A percentile compares a stretch with the other conserved stretches of the same genome.
These are phyloP conservation scores for Pinus tabuliformis DNA, from an alignment of 75 land plant genomes.

Conservation along the genomic window DNA sequence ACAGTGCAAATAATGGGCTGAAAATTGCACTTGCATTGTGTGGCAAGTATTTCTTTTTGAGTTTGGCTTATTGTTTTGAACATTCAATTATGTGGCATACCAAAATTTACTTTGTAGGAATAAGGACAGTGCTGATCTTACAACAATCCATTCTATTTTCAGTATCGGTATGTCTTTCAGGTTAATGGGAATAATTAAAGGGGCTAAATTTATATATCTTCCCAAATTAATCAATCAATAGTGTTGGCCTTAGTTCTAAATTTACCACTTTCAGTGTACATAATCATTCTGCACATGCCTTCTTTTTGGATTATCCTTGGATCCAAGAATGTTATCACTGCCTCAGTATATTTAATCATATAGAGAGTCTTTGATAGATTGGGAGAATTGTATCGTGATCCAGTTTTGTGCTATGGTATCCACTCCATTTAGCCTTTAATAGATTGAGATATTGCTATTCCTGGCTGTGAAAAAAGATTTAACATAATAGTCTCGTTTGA, in stretches of 20 bases:
- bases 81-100: neutral
- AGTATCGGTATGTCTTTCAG: neutral
- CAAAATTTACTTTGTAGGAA: neutral
- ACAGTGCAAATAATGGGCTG: conserved; percentile 69
- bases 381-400: neutral
- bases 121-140: conserved; percentile 2
- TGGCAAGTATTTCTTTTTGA: conserved; percentile 30
- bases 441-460: neutral
- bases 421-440: neutral
- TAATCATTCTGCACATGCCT: neutral
- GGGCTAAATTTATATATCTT: neutral
- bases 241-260: neutral
- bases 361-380: neutral
- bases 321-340: neutral
- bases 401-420: neutral
- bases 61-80: neutral
- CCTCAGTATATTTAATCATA: neutral
- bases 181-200: neutral
- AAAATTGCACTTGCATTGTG: conserved; percentile 66
- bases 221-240: neutral
- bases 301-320: neutral
- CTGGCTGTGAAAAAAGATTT: neutral
- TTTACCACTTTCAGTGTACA: neutral
- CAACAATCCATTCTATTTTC: neutral
- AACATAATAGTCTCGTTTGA: neutral